These are phyloP conservation scores for Talaromyces thailandensis DNA, from an alignment of 495 filamentous ascomycete species.

Conservation along the genomic window DNA sequence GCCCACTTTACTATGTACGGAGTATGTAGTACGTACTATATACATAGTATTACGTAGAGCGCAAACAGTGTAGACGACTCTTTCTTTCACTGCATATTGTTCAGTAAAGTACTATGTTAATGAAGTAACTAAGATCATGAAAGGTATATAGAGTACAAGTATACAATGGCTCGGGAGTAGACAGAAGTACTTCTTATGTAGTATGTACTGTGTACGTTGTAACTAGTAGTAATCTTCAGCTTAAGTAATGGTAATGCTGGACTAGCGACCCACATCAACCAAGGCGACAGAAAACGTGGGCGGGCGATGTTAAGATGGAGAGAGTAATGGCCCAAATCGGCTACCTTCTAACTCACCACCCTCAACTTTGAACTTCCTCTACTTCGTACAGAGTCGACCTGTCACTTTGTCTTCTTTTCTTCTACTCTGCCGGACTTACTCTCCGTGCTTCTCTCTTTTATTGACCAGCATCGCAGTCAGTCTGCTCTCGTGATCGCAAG, in stretches of 20 bases:
- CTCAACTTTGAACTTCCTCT: neutral
- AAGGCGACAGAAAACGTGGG: neutral
- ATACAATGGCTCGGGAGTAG: neutral
- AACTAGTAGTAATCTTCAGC: neutral
- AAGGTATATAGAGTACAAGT: neutral
- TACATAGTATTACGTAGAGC: too few species aligned
- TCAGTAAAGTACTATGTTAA: too few species aligned
- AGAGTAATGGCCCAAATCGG: constrained; percentile 5
- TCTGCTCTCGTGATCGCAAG: neutral
- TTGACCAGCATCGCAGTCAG: neutral
- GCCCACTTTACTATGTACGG: neutral
- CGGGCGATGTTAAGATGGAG: neutral
- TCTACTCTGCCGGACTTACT: neutral
- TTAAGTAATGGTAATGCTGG: neutral
- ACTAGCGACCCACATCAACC: neutral
- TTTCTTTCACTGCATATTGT: too few species aligned
- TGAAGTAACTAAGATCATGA: neutral
- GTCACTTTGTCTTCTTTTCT: neutral
- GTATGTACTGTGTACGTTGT: too few species aligned
- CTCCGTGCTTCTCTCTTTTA: neutral
- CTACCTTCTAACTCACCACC: neutral
- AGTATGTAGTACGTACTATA: neutral
- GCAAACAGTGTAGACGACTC: neutral
- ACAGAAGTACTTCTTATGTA: too few species aligned
- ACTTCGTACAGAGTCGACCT: too few species aligned